phyloP scores from a whole-genome alignment of 2,329 filamentous ascomycete species.

The Aspergillus neotritici region DNA sequence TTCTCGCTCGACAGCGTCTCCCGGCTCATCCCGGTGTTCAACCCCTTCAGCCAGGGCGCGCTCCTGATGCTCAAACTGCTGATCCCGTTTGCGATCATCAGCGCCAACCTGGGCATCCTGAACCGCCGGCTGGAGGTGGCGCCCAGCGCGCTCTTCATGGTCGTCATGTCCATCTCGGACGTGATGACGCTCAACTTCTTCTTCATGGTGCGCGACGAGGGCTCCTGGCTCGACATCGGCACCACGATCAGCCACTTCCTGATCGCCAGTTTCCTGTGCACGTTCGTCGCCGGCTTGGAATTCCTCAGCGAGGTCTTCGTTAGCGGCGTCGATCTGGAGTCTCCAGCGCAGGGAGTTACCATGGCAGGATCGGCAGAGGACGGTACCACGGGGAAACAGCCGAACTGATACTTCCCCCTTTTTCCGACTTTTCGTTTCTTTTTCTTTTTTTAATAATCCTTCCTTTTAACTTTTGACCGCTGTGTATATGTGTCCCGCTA shows the following conservation, averaged over 20 bases:
- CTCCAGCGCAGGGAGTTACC: constrained; percentile 9
- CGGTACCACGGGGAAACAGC: too few species aligned
- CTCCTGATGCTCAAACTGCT: constrained; percentile 84
- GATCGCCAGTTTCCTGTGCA: constrained; percentile 81
- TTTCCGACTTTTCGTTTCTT: too few species aligned
- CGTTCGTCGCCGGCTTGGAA: constrained; percentile 86
- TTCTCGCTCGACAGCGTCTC: constrained; percentile 89
- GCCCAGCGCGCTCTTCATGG: constrained; percentile 85
- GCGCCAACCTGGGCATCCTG: constrained; percentile 86
- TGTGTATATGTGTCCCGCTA: too few species aligned
- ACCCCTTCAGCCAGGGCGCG: constrained; percentile 84
- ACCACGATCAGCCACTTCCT: constrained; percentile 94
- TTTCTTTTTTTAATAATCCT: too few species aligned
- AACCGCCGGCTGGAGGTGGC: constrained; percentile 79
- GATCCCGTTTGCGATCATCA: constrained; percentile 88
- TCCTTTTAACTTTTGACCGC: too few species aligned
- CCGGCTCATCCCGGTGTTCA: constrained; percentile 84
- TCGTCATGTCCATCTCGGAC: constrained; percentile 87
- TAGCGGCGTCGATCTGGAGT: constrained; percentile 61
- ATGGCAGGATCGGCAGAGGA: too few species aligned
- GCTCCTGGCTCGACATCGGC: constrained; percentile 95
- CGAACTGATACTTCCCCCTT: too few species aligned
- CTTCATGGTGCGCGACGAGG: constrained; percentile 94
- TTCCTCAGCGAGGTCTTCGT: constrained; percentile 79
- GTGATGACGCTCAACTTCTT: constrained; percentile 94